Evolutionary conservation across 306 rosid species (phyloP).

Genomic region (Ammopiptanthus mongolicus): DNA sequence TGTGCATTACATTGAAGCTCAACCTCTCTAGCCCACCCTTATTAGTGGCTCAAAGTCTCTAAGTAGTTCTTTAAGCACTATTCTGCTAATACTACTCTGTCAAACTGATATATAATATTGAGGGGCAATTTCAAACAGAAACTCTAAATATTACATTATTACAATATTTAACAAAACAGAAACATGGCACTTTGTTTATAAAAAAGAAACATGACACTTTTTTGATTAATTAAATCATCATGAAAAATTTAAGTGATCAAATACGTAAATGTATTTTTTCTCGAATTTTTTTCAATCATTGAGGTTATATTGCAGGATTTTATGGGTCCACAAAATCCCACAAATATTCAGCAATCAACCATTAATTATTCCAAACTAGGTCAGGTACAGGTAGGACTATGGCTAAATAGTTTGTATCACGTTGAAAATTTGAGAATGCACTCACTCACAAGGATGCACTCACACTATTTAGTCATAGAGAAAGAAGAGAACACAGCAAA

Average conservation of each 20-base stretch:
- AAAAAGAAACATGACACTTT: neutral
- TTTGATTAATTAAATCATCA: too few species aligned
- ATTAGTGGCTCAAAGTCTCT: neutral
- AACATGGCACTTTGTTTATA: neutral
- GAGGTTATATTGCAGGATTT: neutral
- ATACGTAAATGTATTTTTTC: too few species aligned
- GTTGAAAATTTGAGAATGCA: too few species aligned
- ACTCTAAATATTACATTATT: neutral
- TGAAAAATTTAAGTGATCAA: neutral
- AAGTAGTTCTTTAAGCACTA: neutral
- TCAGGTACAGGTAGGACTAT: neutral
- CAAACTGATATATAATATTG: neutral
- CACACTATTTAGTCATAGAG: too few species aligned
- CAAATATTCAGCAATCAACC: neutral
- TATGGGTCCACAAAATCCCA: conserved; percentile 19
- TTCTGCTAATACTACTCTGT: neutral
- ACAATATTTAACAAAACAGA: neutral
- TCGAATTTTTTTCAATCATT: neutral
- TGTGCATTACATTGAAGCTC: neutral
- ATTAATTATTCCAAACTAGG: neutral
- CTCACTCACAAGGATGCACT: too few species aligned
- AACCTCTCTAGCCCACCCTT: neutral
- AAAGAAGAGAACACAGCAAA: too few species aligned
- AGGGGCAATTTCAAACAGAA: neutral
- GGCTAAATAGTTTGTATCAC: too few species aligned